phyloP scores from a whole-genome alignment of 768 basidiomycete species.

The Amanita rubescens region DNA sequence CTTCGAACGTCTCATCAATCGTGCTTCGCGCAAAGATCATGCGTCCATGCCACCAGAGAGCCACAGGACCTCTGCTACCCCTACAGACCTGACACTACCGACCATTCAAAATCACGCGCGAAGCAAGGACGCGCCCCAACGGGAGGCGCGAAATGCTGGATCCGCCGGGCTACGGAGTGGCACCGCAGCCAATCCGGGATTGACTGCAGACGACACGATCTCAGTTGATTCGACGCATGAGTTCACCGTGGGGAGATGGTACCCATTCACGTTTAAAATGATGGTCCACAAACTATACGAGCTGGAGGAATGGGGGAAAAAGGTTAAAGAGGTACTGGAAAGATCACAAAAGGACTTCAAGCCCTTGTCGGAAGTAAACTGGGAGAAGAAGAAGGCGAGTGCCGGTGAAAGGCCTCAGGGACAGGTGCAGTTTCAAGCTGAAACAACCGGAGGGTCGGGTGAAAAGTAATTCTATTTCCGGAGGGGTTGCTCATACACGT shows the following conservation, averaged over 20 bases:
- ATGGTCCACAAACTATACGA: slow-evolving; percentile 64
- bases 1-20: slow-evolving; percentile 44
- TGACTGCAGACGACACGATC: not conserved
- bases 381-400: not conserved
- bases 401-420: not conserved
- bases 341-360: slow-evolving; percentile 49
- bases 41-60: slow-evolving; percentile 14
- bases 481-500: not conserved
- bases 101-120: slow-evolving; percentile 20
- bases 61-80: slow-evolving; percentile 28
- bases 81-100: slow-evolving; percentile 31
- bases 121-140: slow-evolving; percentile 8
- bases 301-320: no score
- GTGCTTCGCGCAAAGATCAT: slow-evolving; percentile 26
- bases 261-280: slow-evolving; percentile 57
- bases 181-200: not conserved
- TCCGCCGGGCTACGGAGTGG: not conserved
- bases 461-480: not conserved
- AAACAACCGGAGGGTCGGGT: not conserved
- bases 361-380: slow-evolving; percentile 35
- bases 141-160: not conserved
- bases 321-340: no score
- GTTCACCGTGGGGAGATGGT: slow-evolving; percentile 40
- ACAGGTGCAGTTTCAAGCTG: not conserved
- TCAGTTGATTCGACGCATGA: slow-evolving; percentile 14